A percentile compares a stretch with the other conserved stretches of the same genome.
Evolutionary conservation across 176 grass and related monocot genomes (phyloP).

Genomic region (Hyparrhenia diplandra): DNA sequence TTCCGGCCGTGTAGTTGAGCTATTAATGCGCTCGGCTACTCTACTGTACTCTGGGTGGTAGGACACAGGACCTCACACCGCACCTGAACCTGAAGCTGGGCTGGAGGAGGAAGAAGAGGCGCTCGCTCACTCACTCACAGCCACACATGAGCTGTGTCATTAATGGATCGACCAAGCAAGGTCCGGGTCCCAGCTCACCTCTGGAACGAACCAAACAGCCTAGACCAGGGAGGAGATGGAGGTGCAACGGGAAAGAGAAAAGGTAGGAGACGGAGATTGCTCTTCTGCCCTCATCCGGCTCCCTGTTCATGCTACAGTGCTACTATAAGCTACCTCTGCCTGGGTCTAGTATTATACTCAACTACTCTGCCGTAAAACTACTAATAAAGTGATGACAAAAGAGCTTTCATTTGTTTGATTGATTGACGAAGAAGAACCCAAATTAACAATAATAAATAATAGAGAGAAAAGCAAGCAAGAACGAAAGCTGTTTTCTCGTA

Average conservation of each 20-base stretch:
- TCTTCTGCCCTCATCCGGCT: neutral
- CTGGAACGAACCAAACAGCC: neutral
- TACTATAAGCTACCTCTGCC: neutral
- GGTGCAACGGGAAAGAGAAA: too few relatives aligned
- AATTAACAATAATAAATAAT: neutral
- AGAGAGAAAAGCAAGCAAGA: neutral
- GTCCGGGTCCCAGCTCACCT: conserved; percentile 34
- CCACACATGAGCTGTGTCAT: conserved; percentile 47
- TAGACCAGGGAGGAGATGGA: neutral
- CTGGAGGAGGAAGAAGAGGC: neutral
- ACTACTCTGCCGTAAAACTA: too few relatives aligned
- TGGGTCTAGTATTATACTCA: neutral
- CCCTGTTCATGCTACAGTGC: neutral
- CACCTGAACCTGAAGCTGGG: too few relatives aligned
- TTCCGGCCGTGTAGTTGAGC: neutral
- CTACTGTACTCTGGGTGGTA: too few relatives aligned
- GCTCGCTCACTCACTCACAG: neutral
- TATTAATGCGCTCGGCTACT: neutral
- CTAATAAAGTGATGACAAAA: neutral
- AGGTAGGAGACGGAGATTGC: too few relatives aligned
- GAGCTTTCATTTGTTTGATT: neutral
- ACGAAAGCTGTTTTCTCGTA: too few relatives aligned
- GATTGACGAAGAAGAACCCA: neutral
- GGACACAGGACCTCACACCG: neutral
- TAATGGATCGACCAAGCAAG: conserved; percentile 3